Evolutionary conservation across 83 land plant species (phyloP), one percentile per base, ranked within the genome.

Genomic region (Isoetes engelmannii): DNA sequence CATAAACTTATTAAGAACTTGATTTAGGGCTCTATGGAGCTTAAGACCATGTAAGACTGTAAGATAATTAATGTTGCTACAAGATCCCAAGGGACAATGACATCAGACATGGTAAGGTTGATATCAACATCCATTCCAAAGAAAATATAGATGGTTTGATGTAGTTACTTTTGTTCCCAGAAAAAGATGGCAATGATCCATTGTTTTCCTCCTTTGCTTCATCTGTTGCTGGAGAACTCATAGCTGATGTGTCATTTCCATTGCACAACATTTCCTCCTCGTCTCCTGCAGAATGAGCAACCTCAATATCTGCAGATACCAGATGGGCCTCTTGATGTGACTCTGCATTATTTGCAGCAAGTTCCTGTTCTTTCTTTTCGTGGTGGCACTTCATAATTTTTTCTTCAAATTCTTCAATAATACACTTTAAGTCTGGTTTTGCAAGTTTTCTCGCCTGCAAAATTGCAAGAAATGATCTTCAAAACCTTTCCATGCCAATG

Each of bases 361-460:
- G 65, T 55, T 92, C 89, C 45, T 87, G 95, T 43, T 91, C 99
- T 75, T 83, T 91, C 73, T 68, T 86, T 68, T 90, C 93, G 42
- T 57, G 48, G 53, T 91, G 97, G 45, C 77, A 81, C 58, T 86
- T 80, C 42, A 75, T 57, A 41, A 95, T 74, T 78, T 86, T 91
- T 48, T 82, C 84, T 59, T 95, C 99, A 78, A 95, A 88, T 76
- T 95, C 99, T 54, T 90, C 97, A 48, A 92, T 73, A 65, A 75
- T 72, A 4, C 78, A 69, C 77, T 85, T 91, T 3, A 88, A 71
- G 68, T 91, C 99, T 70, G 90, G 84, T 60, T 91, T 95, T 48
- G 89, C 90, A 79, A 91, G 85, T 71, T 90, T 90, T 69, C 88
- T 95, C 4, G 82, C 81, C 99, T 95, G 86, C 37, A 19, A 19